A percentile compares a stretch with the other conserved stretches of the same genome.
These are phyloP conservation scores for Nigrospora oryzae DNA, from an alignment of 2,329 filamentous ascomycete genomes.

Conservation along the genomic window DNA sequence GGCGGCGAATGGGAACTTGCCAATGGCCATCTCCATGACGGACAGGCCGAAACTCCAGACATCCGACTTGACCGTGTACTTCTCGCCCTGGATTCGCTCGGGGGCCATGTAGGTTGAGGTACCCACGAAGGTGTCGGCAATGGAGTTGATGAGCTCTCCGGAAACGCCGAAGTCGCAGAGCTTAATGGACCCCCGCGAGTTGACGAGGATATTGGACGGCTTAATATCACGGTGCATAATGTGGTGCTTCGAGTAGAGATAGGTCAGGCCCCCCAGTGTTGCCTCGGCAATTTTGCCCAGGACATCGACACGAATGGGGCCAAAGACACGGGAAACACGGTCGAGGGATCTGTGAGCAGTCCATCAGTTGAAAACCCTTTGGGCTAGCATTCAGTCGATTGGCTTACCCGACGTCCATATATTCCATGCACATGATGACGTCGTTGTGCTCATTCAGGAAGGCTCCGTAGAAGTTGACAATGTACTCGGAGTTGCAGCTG, in stretches of 20 bases:
- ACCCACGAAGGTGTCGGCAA: slow-evolving; percentile 95
- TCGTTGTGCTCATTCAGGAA: slow-evolving; percentile 96
- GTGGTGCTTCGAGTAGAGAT: slow-evolving; percentile 89
- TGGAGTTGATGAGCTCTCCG: slow-evolving; percentile 93
- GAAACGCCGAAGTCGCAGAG: slow-evolving; percentile 99
- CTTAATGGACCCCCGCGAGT: slow-evolving; percentile 91
- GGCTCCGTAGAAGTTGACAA: slow-evolving; percentile 95
- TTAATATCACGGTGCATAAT: slow-evolving; percentile 99
- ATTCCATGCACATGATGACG: slow-evolving; percentile 99
- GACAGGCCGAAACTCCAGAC: slow-evolving; percentile 96
- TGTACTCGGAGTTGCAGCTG: slow-evolving; percentile 92
- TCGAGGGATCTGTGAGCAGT: slow-evolving; percentile 65
- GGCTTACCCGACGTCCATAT: slow-evolving; percentile 95
- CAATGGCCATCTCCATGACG: slow-evolving; percentile 95
- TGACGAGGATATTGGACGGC: slow-evolving; percentile 93
- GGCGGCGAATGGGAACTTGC: slow-evolving; percentile 87
- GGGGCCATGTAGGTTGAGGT: slow-evolving; percentile 99
- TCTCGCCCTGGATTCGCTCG: slow-evolving; percentile 92
- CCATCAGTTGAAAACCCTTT: slow-evolving; percentile 12
- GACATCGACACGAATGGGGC: slow-evolving; percentile 90
- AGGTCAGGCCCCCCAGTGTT: slow-evolving; percentile 84
- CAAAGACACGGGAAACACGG: slow-evolving; percentile 87
- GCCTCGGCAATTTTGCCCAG: slow-evolving; percentile 96
- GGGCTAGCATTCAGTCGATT: background rate
- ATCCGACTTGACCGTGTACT: slow-evolving; percentile 96